Evolutionary conservation across 768 basidiomycete genomes (phyloP).

Genomic region (Podaxis carcinomalis): DNA sequence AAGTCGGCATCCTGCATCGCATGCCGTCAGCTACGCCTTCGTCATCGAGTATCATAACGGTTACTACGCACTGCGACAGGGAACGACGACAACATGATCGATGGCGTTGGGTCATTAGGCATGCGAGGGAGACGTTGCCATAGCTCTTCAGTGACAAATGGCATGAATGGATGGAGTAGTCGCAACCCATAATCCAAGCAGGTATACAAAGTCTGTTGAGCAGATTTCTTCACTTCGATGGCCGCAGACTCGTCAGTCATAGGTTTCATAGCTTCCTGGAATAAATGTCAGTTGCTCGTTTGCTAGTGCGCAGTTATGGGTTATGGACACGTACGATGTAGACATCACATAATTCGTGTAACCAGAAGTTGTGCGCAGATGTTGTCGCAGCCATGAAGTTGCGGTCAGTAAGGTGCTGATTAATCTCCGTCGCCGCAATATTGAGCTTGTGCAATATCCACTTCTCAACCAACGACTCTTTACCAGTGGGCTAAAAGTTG

Average conservation of each 20-base stretch:
- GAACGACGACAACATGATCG: constrained; percentile 87
- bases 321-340: constrained; percentile 69
- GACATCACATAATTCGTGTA: constrained; percentile 98
- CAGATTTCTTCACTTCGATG: constrained; percentile 61
- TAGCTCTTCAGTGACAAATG: constrained; percentile 96
- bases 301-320: not conserved
- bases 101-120: constrained; percentile 74
- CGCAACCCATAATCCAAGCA: constrained; percentile 89
- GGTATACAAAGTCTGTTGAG: constrained; percentile 94
- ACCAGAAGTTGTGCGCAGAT: constrained; percentile 89
- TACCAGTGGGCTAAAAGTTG: constrained; percentile 67
- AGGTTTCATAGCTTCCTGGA: constrained; percentile 96
- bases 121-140: constrained; percentile 95
- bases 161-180: constrained; percentile 97
- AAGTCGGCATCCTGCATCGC: constrained; percentile 50
- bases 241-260: constrained; percentile 83
- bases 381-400: constrained; percentile 94
- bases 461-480: constrained; percentile 87
- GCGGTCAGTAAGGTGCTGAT: constrained; percentile 67
- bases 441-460: constrained; percentile 97
- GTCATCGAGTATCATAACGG: not conserved
- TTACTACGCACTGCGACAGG: constrained; percentile 64
- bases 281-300: not conserved
- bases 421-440: constrained; percentile 71
- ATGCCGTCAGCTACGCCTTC: not conserved